Base-by-base conservation (phyloP, 208 protist species). In the Herpetomonas samuelpessoai region DNA sequence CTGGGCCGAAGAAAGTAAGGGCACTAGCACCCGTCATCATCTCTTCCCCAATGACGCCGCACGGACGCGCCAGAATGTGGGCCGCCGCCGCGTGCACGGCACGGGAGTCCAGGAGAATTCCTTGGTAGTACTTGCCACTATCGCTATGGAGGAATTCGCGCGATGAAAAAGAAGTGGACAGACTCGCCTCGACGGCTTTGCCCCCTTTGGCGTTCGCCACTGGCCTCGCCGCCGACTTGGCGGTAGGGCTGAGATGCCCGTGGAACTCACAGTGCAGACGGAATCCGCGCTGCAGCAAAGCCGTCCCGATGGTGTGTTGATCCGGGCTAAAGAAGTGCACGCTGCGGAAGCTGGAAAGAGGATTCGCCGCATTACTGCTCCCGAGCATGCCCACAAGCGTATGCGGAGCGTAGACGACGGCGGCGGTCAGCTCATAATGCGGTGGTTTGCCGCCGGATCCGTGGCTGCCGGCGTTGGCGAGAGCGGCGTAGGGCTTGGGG, bases 291-390 rank as follows among this genome's bases (percentile, higher is more conserved):
- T 57, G 52, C 22, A 90, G 57, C 28, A 90, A 61, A 31, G 73
- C 62, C 3, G 68, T 53, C 1, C 79, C 79, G 38, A 71, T 44
- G 25, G 25, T 41, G 50, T 90, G 76, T 64, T 90, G 79, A 12
- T 27, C 50, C 2, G 71, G 52, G 30, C 74, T 78, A 47, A 86
- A 79, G 61, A 90, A 90, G 64, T 90, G 79, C 26, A 90, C 48
- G 25, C 52, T 69, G 22, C 61, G 76, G 58, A 64, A 70, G 10
- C 51, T 44, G 66, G 35, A 41, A 14, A 6, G 35, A 24, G 44
- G 9, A 22, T 9, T 19, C 44, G 16, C 10, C n/a, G n/a, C n/a
- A 19, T 19, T 48, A 19, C 44, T 48, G 22, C 54, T 61, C 39
- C 76, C 78, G n/a, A 90, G 25, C 47, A 82, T 62, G 35, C 73